A percentile compares a stretch with the other conserved stretches of the same genome.
Conservation (phyloP, 2,329 filamentous ascomycete genomes). For the Penicillium sp. region DNA sequence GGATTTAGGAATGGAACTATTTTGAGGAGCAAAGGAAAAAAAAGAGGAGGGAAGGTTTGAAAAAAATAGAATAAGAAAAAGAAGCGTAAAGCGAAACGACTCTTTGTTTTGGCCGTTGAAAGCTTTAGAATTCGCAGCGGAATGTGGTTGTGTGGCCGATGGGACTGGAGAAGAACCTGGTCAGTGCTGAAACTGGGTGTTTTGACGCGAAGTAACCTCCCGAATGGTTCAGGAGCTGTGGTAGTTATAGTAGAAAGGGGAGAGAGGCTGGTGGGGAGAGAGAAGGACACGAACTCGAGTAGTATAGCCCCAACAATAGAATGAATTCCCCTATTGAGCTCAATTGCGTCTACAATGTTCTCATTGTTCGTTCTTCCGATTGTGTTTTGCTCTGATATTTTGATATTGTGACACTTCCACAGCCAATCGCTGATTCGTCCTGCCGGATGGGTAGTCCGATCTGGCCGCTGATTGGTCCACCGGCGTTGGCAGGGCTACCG, state of each 20-base stretch:
- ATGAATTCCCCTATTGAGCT: neutral
- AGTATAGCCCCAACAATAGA: neutral
- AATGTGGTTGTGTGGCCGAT: constrained; percentile 24
- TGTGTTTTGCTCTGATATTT: too few species aligned
- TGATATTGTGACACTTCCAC: neutral
- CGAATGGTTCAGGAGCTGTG: too few species aligned
- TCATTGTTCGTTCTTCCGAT: too few species aligned
- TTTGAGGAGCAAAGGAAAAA: neutral
- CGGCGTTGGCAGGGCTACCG: constrained; percentile 24
- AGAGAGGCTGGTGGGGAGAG: too few species aligned
- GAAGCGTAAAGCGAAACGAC: constrained; percentile 7
- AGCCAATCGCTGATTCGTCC: constrained; percentile 17
- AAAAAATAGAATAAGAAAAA: constrained; percentile 5
- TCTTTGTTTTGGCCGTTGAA: constrained; percentile 41
- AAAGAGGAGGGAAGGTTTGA: constrained; percentile 5
- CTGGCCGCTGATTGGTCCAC: constrained; percentile 12
- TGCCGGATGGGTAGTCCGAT: constrained; percentile 1
- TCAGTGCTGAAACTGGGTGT: constrained; percentile 5
- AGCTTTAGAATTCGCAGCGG: constrained; percentile 13
- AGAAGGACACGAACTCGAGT: too few species aligned
- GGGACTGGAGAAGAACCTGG: constrained; percentile 4
- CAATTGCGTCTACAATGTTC: neutral
- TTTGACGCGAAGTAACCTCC: too few species aligned
- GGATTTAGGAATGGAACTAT: too few species aligned
- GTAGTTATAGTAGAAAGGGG: too few species aligned